A percentile compares a stretch with the other conserved stretches of the same genome.
Conservation (phyloP, 169 alveolate species). For the Plasmodium gaboni region DNA sequence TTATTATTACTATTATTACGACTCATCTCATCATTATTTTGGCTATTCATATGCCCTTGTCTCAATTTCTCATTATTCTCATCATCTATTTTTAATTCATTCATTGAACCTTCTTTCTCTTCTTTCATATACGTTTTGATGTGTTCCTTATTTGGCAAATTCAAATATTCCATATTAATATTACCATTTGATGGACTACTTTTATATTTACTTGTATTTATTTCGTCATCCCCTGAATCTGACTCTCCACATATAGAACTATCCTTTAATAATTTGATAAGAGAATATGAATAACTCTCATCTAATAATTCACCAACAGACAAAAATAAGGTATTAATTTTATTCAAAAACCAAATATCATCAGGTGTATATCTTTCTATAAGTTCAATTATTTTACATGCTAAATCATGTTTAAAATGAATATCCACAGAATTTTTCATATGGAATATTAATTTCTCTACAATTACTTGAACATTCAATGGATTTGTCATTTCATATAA, state of each 20-base stretch:
- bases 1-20: background rate
- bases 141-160: slow-evolving; percentile 14
- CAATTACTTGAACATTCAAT: slow-evolving; percentile 93
- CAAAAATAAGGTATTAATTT: slow-evolving; percentile 44
- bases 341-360: slow-evolving; percentile 72
- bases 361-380: slow-evolving; percentile 75
- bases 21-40: background rate
- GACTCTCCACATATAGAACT: slow-evolving; percentile 51
- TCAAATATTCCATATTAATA: slow-evolving; percentile 17
- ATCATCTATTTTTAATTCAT: background rate
- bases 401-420: slow-evolving; percentile 75
- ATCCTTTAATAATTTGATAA: slow-evolving; percentile 61
- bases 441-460: slow-evolving; percentile 88
- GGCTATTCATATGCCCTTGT: background rate
- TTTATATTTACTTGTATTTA: slow-evolving; percentile 4
- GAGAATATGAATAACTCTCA: slow-evolving; percentile 64
- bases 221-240: slow-evolving; percentile 51
- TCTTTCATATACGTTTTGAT: background rate
- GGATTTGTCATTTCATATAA: slow-evolving; percentile 95
- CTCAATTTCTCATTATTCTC: background rate
- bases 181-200: background rate
- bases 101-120: background rate
- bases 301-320: slow-evolving; percentile 75
- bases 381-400: slow-evolving; percentile 61
- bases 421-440: slow-evolving; percentile 63